Percentiles rank a stretch among this genome's conserved stretches.
phyloP scores from a whole-genome alignment of 805 yeast genomes.

The Metschnikowia chrysomelidarum region DNA sequence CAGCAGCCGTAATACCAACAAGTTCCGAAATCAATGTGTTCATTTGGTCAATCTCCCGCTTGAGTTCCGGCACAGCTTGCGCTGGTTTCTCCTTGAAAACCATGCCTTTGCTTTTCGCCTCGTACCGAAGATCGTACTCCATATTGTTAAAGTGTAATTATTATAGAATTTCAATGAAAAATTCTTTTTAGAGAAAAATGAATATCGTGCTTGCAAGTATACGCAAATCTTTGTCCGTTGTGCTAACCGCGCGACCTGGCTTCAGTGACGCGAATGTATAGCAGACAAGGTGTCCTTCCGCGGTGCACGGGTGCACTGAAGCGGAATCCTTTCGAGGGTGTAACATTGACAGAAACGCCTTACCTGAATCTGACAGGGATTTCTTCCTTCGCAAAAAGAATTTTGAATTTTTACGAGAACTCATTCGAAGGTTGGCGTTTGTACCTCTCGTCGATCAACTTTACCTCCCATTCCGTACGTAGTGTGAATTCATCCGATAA shows the following conservation, averaged over 20 bases:
- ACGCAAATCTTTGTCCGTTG: neutral
- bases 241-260: conserved; percentile 2
- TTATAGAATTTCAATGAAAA: neutral
- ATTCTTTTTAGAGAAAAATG: too few relatives aligned
- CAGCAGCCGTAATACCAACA: conserved; percentile 42
- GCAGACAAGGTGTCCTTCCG: conserved; percentile 7
- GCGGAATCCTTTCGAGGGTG: neutral
- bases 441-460: too few relatives aligned
- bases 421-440: too few relatives aligned
- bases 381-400: too few relatives aligned
- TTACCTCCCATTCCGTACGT: too few relatives aligned
- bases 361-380: too few relatives aligned
- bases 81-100: conserved; percentile 9
- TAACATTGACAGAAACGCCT: too few relatives aligned
- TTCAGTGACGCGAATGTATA: too few relatives aligned
- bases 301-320: conserved; percentile 12
- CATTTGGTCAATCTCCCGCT: conserved; percentile 43
- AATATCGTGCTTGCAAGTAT: neutral
- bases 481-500: too few relatives aligned
- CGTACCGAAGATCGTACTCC: conserved; percentile 20
- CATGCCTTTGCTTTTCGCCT: conserved; percentile 20
- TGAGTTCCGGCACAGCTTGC: conserved; percentile 26
- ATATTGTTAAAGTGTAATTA: conserved; percentile 3
- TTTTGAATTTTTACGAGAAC: too few relatives aligned
- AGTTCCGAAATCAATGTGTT: conserved; percentile 38